These are phyloP conservation scores for Kalmusia sp. DNA, from an alignment of 2,329 filamentous ascomycete genomes.

Conservation along the genomic window DNA sequence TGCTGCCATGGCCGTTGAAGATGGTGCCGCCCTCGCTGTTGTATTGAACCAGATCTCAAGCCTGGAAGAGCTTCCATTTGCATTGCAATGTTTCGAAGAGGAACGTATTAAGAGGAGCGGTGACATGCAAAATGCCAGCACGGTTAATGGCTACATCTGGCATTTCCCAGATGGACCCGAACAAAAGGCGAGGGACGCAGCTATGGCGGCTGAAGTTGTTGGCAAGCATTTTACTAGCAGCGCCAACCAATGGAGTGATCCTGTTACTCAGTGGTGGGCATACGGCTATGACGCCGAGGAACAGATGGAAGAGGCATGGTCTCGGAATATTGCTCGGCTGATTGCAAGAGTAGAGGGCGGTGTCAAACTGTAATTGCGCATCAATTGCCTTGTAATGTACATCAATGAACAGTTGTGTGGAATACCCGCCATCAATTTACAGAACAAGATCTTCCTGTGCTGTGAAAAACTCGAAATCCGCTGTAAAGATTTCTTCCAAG, in stretches of 20 bases:
- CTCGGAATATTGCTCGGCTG: neutral
- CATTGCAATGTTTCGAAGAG: constrained; percentile 51
- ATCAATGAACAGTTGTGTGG: too few species aligned
- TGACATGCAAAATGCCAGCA: constrained; percentile 56
- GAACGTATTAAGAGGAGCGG: constrained; percentile 53
- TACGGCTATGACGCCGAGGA: constrained; percentile 56
- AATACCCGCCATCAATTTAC: too few species aligned
- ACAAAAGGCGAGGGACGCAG: constrained; percentile 26
- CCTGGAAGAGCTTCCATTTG: constrained; percentile 37
- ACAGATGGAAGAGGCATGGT: constrained; percentile 36
- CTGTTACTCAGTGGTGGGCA: constrained; percentile 55
- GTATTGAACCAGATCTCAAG: constrained; percentile 38
- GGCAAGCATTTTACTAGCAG: constrained; percentile 48
- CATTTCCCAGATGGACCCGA: constrained; percentile 42
- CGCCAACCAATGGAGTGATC: constrained; percentile 59
- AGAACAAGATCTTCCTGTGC: neutral
- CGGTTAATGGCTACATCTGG: constrained; percentile 58
- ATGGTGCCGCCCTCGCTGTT: constrained; percentile 67
- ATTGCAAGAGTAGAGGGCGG: neutral
- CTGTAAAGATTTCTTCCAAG: constrained; percentile 10
- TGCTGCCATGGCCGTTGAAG: constrained; percentile 71
- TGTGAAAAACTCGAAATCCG: neutral
- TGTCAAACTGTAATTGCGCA: too few species aligned
- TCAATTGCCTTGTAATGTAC: too few species aligned
- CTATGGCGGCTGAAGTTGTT: constrained; percentile 44